Conservation (phyloP, 2,329 filamentous ascomycete species). For the Rhynchosporium graminicola region DNA sequence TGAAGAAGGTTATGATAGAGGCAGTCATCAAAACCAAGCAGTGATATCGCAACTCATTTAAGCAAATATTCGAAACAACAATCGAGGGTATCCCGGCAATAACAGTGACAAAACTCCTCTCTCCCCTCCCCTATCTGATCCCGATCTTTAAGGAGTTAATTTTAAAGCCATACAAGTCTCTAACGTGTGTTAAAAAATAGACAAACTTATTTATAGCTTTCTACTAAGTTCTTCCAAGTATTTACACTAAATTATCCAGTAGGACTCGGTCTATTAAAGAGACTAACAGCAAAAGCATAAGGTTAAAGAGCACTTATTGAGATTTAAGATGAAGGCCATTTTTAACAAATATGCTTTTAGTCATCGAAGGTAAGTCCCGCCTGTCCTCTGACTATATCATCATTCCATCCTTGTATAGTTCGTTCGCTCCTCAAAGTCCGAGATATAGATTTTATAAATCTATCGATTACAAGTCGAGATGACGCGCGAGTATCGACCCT, state of each 20-base stretch:
- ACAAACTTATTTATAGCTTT: constrained; percentile 11
- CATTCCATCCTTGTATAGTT: not conserved
- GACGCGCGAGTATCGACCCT: not conserved
- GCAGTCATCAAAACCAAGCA: too few relatives aligned
- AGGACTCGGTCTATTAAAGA: constrained; percentile 6
- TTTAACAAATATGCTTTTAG: constrained; percentile 9
- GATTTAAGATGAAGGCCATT: constrained; percentile 10
- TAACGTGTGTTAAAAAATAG: constrained; percentile 3
- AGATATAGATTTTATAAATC: not conserved
- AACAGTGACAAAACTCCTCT: not conserved
- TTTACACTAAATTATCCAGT: not conserved
- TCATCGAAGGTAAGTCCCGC: constrained; percentile 12
- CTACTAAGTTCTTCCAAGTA: not conserved
- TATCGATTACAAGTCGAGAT: constrained; percentile 11
- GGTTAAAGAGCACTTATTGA: constrained; percentile 10
- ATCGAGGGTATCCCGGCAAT: too few relatives aligned
- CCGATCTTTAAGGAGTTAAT: not conserved
- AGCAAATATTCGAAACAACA: not conserved
- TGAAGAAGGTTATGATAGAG: not conserved
- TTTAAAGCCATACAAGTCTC: constrained; percentile 10
- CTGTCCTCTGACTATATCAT: constrained; percentile 5
- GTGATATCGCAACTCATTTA: not conserved
- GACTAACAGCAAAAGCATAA: constrained; percentile 5
- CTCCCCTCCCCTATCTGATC: not conserved
- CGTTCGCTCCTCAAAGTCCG: constrained; percentile 10